A percentile compares a stretch with the other conserved stretches of the same genome.
Evolutionary conservation across 768 basidiomycete genomes (phyloP).

Genomic region (Pisolithus albus): DNA sequence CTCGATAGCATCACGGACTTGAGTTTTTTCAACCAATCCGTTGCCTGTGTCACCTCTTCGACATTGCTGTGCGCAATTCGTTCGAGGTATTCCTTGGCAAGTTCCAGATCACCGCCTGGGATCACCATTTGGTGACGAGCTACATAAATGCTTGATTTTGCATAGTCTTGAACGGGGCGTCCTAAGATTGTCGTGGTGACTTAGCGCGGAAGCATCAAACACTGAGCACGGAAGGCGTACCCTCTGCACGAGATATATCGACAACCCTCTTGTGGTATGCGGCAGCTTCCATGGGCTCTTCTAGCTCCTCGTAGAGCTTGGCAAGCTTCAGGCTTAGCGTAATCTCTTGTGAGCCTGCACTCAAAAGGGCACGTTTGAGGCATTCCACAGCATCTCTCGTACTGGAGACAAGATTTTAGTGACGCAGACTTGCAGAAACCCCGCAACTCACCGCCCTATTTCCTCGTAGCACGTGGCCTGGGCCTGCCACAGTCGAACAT

Average conservation of each 20-base stretch:
- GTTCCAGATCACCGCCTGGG: conserved; percentile 54
- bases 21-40: conserved; percentile 60
- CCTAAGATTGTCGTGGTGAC: conserved; percentile 34
- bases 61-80: conserved; percentile 71
- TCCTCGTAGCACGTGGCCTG: conserved; percentile 92
- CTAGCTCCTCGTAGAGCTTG: conserved; percentile 57
- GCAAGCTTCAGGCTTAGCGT: conserved; percentile 70
- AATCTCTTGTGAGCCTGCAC: conserved; percentile 72
- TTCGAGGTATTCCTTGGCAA: conserved; percentile 71
- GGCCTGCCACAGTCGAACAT: conserved; percentile 93
- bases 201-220: background rate
- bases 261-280: conserved; percentile 79
- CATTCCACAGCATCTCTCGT: conserved; percentile 86
- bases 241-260: conserved; percentile 49
- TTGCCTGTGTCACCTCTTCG: conserved; percentile 70
- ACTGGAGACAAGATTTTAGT: conserved; percentile 34
- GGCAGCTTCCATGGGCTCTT: conserved; percentile 61
- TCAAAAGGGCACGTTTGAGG: conserved; percentile 81
- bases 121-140: conserved; percentile 70
- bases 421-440: background rate
- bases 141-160: conserved; percentile 78
- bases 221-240: conserved; percentile 27
- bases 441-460: conserved; percentile 59
- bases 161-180: conserved; percentile 69
- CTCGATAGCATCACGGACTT: conserved; percentile 30